phyloP scores from a whole-genome alignment of 2,329 filamentous ascomycete species.

The Hansfordia pulvinata region DNA sequence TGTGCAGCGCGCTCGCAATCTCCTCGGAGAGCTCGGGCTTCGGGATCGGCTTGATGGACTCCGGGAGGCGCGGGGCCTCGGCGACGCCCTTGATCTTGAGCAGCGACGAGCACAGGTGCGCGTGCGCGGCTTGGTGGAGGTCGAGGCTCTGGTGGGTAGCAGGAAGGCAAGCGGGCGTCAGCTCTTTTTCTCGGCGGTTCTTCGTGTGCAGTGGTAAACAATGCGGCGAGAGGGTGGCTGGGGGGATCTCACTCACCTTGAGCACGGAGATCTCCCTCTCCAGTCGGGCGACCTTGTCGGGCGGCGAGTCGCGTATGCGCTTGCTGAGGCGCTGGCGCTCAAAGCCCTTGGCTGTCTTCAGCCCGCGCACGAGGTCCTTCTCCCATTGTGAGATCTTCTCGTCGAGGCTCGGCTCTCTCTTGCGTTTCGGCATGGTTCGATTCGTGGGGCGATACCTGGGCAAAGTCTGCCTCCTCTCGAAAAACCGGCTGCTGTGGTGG shows the following conservation, averaged over 20 bases:
- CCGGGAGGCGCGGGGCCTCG: slow-evolving; percentile 34
- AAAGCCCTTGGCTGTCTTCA: slow-evolving; percentile 62
- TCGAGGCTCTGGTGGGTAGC: slow-evolving; percentile 40
- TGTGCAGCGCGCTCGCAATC: slow-evolving; percentile 36
- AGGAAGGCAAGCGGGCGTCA: slow-evolving; percentile 1
- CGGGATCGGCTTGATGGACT: slow-evolving; percentile 30
- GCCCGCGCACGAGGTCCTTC: slow-evolving; percentile 48
- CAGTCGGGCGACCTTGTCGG: slow-evolving; percentile 42
- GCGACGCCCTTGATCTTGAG: slow-evolving; percentile 39
- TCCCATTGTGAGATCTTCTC: slow-evolving; percentile 38
- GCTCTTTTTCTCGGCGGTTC: slow-evolving; percentile 1
- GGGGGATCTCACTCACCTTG: slow-evolving; percentile 32
- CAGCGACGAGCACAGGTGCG: slow-evolving; percentile 40
- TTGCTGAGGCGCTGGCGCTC: slow-evolving; percentile 66
- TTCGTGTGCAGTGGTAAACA: no score
- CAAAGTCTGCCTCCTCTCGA: no score
- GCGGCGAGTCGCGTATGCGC: slow-evolving; percentile 32
- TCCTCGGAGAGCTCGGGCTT: slow-evolving; percentile 36
- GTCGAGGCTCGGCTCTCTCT: slow-evolving; percentile 27
- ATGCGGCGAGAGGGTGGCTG: no score
- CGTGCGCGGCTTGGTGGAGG: slow-evolving; percentile 40
- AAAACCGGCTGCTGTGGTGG: no score
- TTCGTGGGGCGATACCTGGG: slow-evolving; percentile 1
- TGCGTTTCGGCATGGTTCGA: slow-evolving; percentile 40
- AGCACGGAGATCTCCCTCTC: slow-evolving; percentile 45